phyloP scores from a whole-genome alignment of 257 asterid species.

The Nicotiana attenuata region DNA sequence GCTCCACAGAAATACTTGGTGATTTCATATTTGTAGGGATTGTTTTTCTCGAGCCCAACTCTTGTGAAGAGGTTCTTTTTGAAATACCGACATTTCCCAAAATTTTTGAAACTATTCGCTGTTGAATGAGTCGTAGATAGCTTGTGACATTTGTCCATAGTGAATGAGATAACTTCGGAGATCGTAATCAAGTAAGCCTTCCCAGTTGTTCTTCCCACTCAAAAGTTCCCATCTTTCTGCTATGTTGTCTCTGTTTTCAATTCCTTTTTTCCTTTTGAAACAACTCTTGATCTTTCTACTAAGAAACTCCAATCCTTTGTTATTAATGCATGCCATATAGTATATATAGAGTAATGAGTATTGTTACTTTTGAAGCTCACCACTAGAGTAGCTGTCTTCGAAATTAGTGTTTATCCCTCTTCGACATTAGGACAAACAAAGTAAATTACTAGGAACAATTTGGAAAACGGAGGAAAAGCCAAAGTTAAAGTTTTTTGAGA shows the following conservation, averaged over 20 bases:
- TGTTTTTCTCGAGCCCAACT: too few species aligned
- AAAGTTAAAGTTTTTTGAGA: too few species aligned
- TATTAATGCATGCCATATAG: background rate
- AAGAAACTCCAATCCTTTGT: background rate
- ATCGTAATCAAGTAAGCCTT: constrained; percentile 35
- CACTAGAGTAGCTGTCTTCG: too few species aligned
- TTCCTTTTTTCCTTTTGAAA: background rate
- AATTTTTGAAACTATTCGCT: constrained; percentile 22
- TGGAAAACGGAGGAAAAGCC: background rate
- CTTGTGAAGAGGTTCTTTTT: constrained; percentile 26
- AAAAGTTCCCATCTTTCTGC: constrained; percentile 45
- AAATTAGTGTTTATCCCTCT: background rate
- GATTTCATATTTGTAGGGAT: constrained; percentile 30
- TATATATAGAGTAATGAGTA: background rate
- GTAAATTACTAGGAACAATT: background rate
- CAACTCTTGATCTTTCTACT: background rate
- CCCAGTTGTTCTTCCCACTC: constrained; percentile 45
- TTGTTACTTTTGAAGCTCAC: background rate
- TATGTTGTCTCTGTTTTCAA: constrained; percentile 19
- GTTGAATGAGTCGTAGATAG: constrained; percentile 50
- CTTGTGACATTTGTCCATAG: constrained; percentile 55
- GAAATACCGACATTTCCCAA: constrained; percentile 25
- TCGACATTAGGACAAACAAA: background rate
- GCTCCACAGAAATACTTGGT: constrained; percentile 49
- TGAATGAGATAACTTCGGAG: constrained; percentile 40